Base-by-base conservation (phyloP, 345 rosid genomes). In the Arabis alpina region DNA sequence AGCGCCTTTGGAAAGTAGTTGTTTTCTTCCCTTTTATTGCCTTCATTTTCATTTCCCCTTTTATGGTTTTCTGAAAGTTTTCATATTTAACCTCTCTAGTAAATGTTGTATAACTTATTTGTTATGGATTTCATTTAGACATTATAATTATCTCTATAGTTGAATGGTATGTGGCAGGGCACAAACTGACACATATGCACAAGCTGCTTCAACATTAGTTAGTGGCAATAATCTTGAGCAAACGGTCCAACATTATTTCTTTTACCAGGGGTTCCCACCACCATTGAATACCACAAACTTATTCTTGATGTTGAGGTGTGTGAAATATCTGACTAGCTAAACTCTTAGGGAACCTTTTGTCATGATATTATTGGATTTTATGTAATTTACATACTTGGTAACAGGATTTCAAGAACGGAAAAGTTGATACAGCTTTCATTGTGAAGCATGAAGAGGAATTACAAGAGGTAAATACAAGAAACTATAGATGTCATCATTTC, bases 351-450 rank as follows among this genome's bases (percentile, higher is more conserved):
- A 42, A 28, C 28, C 1, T 50, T 66, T 30, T 34, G 8, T 61
- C 28, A 5, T 47, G 50, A 44, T 6, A 48, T 8, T 54, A 54
- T 27, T 77, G 51, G 57, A 27, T 54, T 53, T 45, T 40, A 16
- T 61, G 19, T 56, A 40, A 52, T 6, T 48, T 34, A 39, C 13
- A 14, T 50, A 10, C 12, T 63, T n/a, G 40, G 50, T 71, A n/a
- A 62, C 84, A 94, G 99, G 99, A 91, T 82, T 94, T 94, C 84
- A 91, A 51, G 82, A 83, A 85, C 54, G 96, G 99, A 72, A 94
- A 89, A 54, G 99, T 94, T 68, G 99, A 94, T 72, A 94, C 99
- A n/a, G 93, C 99, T 53, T 94, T 94, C 84, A 91, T 94, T 66
- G 88, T 88, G 47, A 91, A 94, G 81, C 99, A 94, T 54, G 97